Evolutionary conservation across 768 basidiomycete species (phyloP), one percentile per base, ranked within the genome.

Genomic region (Russula compacta): DNA sequence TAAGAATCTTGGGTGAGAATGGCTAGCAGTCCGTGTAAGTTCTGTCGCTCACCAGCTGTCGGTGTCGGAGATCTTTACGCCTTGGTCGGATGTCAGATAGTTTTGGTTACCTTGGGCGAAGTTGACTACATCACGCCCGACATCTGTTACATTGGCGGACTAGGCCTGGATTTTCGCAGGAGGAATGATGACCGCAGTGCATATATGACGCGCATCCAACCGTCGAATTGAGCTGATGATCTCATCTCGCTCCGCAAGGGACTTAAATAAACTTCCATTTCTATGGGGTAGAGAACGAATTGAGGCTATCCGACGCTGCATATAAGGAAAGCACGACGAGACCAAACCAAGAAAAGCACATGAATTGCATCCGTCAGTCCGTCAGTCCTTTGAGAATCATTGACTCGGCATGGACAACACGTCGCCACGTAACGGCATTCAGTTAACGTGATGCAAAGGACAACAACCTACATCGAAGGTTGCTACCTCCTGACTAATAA

Each of bases 11-110:
- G 2, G 21, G 36, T 50, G n/a, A 54, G 19, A 24, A 10, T 4
- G 2, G 17, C 33, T 8, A 8, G 5, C 6, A 7, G 21, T 9
- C 3, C 15, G 32, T 29, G 44, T 6, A 19, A 19, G 11, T 29
- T 36, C n/a, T 6, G 39, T 29, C 15, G 69, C 74, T 5, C 48
- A 83, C 86, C 86, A 87, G 61, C 81, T 82, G 69, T 88, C 85
- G 0, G 86, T 84, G 65, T 88, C 77, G 0, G 79, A 72, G 15
- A 85, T 70, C 56, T 76, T 78, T 35, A 81, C 77, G 21, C 85
- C 87, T 66, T 81, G 77, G 65, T 87, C 85, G 11, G 83, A 87
- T 0, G 84, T 87, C 63, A 85, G 58, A 19, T 60, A 67, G 14
- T 66, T 67, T 15, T 64, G 35, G 5, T 68, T 52, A 12, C 2